Evolutionary conservation across 441 rosid species (phyloP).

Genomic region (Pelargonium citronellum): DNA sequence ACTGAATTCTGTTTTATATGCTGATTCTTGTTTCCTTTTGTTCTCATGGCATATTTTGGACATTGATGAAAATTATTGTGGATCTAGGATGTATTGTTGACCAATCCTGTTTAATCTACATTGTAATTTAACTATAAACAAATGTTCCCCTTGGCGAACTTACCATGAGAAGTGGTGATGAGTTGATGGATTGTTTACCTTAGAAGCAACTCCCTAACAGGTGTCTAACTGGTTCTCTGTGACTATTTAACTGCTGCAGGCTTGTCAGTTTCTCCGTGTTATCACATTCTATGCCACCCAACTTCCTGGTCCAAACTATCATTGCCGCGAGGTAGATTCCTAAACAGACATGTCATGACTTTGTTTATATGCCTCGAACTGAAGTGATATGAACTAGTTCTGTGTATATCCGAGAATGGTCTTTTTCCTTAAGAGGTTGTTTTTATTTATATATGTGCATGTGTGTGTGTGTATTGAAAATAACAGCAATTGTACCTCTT

Average conservation of each 20-base stretch:
- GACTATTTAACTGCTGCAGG: slow-evolving; percentile 37
- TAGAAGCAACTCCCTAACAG: background rate
- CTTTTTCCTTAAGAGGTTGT: background rate
- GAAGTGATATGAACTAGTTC: slow-evolving; percentile 4
- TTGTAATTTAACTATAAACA: background rate
- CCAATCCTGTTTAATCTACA: background rate
- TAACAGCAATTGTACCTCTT: slow-evolving; percentile 15
- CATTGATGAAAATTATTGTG: background rate
- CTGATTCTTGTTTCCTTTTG: background rate
- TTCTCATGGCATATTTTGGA: background rate
- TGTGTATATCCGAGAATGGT: background rate
- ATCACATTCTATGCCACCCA: slow-evolving; percentile 91
- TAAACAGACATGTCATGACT: background rate
- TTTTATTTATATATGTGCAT: background rate
- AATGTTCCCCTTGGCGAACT: background rate
- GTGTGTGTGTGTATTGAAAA: background rate
- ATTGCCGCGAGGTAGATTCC: slow-evolving; percentile 79
- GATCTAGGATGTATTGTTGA: background rate
- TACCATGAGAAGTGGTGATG: background rate
- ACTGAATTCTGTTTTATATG: slow-evolving; percentile 1
- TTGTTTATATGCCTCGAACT: background rate
- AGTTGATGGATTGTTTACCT: background rate
- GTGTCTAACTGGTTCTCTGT: slow-evolving; percentile 16
- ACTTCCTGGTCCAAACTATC: slow-evolving; percentile 99
- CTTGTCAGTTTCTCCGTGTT: slow-evolving; percentile 76